A percentile compares a stretch with the other conserved stretches of the same genome.
phyloP scores from a whole-genome alignment of 768 basidiomycete genomes.

The Tylopilus rubrobrunneus region DNA sequence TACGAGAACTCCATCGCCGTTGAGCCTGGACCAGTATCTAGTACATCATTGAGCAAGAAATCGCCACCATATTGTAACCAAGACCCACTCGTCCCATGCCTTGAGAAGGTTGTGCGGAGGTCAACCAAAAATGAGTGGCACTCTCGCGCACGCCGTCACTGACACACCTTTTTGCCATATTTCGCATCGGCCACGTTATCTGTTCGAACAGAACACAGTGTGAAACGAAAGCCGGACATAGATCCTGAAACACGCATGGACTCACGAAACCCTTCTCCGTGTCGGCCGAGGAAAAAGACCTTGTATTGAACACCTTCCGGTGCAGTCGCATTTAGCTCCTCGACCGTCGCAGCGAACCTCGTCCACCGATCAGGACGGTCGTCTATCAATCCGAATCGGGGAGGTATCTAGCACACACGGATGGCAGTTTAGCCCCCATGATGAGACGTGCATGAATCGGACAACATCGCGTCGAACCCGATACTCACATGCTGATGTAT shows the following conservation, averaged over 20 bases:
- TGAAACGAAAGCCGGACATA: background rate
- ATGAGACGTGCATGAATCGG: background rate
- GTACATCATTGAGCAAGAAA: background rate
- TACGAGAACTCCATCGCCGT: conserved; percentile 48
- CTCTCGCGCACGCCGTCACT: background rate
- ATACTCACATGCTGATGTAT: background rate
- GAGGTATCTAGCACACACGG: background rate
- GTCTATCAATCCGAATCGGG: conserved; percentile 6
- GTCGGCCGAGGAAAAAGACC: conserved; percentile 58
- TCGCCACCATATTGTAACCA: background rate
- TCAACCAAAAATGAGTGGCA: background rate
- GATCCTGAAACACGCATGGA: background rate
- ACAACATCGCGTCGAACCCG: background rate
- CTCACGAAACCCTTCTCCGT: conserved; percentile 44
- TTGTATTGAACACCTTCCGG: conserved; percentile 33
- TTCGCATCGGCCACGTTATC: conserved; percentile 62
- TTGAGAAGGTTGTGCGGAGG: background rate
- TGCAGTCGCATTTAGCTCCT: conserved; percentile 26
- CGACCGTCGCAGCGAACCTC: conserved; percentile 36
- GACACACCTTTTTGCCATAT: conserved; percentile 47
- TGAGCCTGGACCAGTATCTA: conserved; percentile 43
- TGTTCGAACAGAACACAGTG: conserved; percentile 19
- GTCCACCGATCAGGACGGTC: conserved; percentile 44
- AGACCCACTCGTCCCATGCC: conserved; percentile 8
- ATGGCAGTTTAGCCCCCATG: background rate